Conservation (phyloP, 106 monocot species). For the Cymbidium sinense region DNA sequence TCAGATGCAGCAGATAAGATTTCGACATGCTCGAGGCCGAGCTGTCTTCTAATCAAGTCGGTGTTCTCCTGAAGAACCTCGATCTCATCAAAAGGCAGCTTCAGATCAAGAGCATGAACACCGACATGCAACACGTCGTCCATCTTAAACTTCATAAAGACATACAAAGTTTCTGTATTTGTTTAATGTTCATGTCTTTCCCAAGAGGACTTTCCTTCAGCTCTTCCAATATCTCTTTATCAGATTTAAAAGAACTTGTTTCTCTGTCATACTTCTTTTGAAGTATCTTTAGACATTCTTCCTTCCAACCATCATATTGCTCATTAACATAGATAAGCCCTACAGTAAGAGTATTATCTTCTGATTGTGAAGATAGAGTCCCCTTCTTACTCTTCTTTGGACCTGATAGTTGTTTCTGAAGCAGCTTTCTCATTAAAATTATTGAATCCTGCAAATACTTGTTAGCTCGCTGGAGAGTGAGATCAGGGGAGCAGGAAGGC, state of each 20-base stretch:
- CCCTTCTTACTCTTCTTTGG: constrained; percentile 74
- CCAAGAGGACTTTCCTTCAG: constrained; percentile 48
- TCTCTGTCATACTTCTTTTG: constrained; percentile 45
- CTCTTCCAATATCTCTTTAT: constrained; percentile 63
- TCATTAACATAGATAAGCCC: constrained; percentile 89
- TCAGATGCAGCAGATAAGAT: constrained; percentile 46
- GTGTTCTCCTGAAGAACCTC: constrained; percentile 66
- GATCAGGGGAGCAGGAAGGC: constrained; percentile 52
- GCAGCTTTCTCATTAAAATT: constrained; percentile 63
- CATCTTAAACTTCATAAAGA: constrained; percentile 81
- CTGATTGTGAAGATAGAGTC: constrained; percentile 15
- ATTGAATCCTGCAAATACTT: constrained; percentile 87
- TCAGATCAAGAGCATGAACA: constrained; percentile 69
- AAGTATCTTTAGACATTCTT: constrained; percentile 61
- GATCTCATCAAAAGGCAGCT: constrained; percentile 79
- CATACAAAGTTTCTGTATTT: constrained; percentile 87
- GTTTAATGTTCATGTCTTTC: constrained; percentile 43
- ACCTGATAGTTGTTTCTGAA: constrained; percentile 70
- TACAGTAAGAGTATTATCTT: constrained; percentile 33
- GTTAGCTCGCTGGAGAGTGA: constrained; percentile 65
- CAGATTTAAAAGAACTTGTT: constrained; percentile 35
- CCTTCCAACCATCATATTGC: constrained; percentile 86
- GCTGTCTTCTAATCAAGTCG: constrained; percentile 82
- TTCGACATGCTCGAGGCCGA: constrained; percentile 66
- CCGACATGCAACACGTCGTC: constrained; percentile 68